Conservation (phyloP, 805 yeast genomes). For the Wickerhamiella nectarea region DNA sequence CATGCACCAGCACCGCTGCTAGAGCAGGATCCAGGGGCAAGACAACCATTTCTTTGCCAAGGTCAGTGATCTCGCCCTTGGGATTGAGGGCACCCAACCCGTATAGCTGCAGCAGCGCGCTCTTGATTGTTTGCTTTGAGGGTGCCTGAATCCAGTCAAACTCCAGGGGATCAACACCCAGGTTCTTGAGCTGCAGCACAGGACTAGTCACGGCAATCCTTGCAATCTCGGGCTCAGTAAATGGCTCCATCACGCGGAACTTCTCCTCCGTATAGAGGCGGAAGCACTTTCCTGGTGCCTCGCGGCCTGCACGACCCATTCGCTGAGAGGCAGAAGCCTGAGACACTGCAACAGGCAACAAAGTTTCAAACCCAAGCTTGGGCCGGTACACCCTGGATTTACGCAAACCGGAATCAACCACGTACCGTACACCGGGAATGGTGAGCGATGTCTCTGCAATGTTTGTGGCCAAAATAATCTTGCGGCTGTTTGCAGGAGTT, state of each 20-base stretch:
- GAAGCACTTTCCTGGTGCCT: conserved; percentile 77
- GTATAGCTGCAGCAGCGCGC: conserved; percentile 68
- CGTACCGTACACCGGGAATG: conserved; percentile 86
- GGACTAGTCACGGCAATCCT: conserved; percentile 80
- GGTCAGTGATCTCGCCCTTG: conserved; percentile 55
- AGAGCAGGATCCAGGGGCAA: conserved; percentile 88
- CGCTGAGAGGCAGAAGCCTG: conserved; percentile 91
- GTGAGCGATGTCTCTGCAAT: conserved; percentile 97
- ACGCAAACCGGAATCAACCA: conserved; percentile 81
- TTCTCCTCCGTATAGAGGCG: conserved; percentile 68
- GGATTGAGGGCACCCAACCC: conserved; percentile 68
- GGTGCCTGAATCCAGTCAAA: conserved; percentile 95
- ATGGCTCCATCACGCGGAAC: conserved; percentile 46
- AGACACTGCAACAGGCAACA: conserved; percentile 82
- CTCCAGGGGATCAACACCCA: conserved; percentile 70
- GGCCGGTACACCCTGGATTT: conserved; percentile 94
- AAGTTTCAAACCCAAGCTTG: conserved; percentile 79
- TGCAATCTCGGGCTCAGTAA: conserved; percentile 87
- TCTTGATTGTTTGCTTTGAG: conserved; percentile 55
- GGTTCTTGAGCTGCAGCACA: conserved; percentile 64
- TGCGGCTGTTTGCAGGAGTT: conserved; percentile 53
- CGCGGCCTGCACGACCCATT: conserved; percentile 99
- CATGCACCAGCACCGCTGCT: conserved; percentile 68
- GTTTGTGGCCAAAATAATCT: conserved; percentile 83
- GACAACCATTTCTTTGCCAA: conserved; percentile 79